phyloP scores from a whole-genome alignment of 2,329 filamentous ascomycete genomes.

The Pseudogymnoascus pannorum region DNA sequence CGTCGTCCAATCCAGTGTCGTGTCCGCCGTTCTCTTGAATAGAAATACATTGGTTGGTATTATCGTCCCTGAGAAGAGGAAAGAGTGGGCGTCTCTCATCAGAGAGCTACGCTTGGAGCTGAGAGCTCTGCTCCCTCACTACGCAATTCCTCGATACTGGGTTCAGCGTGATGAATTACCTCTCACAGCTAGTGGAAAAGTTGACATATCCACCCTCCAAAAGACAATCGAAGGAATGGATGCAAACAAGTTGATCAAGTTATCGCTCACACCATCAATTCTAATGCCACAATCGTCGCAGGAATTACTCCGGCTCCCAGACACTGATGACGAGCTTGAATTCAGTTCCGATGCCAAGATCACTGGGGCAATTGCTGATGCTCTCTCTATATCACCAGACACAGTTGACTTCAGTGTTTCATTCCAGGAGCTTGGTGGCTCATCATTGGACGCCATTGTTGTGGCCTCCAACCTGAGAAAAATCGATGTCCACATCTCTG shows the following conservation, averaged over 20 bases:
- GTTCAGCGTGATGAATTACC: slow-evolving; percentile 5
- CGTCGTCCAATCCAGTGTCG: not conserved
- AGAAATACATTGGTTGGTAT: slow-evolving; percentile 1
- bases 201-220: slow-evolving; percentile 8
- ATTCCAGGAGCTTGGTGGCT: slow-evolving; percentile 1
- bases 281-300: not conserved
- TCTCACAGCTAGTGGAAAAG: slow-evolving; percentile 7
- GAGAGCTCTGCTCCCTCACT: slow-evolving; percentile 3
- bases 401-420: not conserved
- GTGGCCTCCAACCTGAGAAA: slow-evolving; percentile 1
- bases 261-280: not conserved
- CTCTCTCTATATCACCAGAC: not conserved
- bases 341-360: not conserved
- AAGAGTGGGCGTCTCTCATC: not conserved
- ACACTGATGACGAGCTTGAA: not conserved
- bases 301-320: not conserved
- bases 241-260: not conserved
- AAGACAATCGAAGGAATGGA: not conserved
- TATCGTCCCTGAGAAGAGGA: not conserved
- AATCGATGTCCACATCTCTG: not conserved
- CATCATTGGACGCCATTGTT: not conserved
- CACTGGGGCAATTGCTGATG: not conserved
- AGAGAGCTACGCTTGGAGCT: not conserved
- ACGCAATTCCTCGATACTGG: slow-evolving; percentile 11
- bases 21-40: not conserved